A percentile compares a stretch with the other conserved stretches of the same genome.
Evolutionary conservation across 352 stramenopile species (phyloP).

Genomic region (Phytophthora foliorum): DNA sequence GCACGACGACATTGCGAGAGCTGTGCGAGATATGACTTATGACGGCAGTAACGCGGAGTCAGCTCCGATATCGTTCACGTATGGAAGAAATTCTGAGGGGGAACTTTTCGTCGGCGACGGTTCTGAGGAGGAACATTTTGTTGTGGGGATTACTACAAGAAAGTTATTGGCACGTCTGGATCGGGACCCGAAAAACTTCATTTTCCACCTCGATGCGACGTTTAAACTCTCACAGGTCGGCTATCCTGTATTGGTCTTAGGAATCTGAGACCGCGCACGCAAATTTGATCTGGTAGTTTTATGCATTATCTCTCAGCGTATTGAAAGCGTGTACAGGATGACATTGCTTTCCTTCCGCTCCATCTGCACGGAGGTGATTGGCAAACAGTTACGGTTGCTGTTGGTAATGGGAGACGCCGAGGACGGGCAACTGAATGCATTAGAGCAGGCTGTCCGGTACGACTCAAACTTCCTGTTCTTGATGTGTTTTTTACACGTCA

Average conservation of each 20-base stretch:
- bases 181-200: not conserved
- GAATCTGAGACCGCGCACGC: constrained; percentile 25
- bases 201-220: constrained; percentile 29
- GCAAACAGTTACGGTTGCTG: not conserved
- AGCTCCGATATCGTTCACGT: constrained; percentile 3
- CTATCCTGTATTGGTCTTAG: constrained; percentile 21
- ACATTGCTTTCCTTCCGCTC: not conserved
- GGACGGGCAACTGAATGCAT: constrained; percentile 23
- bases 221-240: constrained; percentile 25
- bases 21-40: constrained; percentile 3
- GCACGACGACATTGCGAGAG: constrained; percentile 1
- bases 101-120: constrained; percentile 3
- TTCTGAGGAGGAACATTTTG: constrained; percentile 8
- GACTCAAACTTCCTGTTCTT: constrained; percentile 6
- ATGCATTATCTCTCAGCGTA: constrained; percentile 13
- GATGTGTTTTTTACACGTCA: constrained; percentile 38
- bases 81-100: not conserved
- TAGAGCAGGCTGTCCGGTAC: constrained; percentile 6
- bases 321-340: not conserved
- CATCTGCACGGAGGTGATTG: not conserved
- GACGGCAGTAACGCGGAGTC: not conserved
- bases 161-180: not conserved
- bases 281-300: constrained; percentile 29
- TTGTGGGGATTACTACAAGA: not conserved
- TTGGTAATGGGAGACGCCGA: constrained; percentile 32